Percentiles rank a stretch among this genome's conserved stretches.
phyloP scores from a whole-genome alignment of 2,329 filamentous ascomycete genomes.

The Clarireedia homoeocarpa region DNA sequence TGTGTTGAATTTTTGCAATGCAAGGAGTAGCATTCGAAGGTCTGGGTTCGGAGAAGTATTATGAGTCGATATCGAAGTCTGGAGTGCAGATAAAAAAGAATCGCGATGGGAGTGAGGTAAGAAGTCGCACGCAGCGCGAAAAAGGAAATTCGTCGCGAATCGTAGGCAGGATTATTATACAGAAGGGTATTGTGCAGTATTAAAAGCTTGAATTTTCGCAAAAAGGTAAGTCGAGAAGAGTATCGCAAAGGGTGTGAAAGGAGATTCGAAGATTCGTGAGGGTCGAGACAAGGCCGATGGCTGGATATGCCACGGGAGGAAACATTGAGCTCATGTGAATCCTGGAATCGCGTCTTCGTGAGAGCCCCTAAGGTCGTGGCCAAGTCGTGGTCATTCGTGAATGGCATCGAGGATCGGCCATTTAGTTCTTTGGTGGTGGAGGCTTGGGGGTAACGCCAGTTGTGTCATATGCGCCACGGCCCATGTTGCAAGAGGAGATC shows the following conservation, averaged over 20 bases:
- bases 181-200: slow-evolving; percentile 6
- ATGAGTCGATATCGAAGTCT: slow-evolving; percentile 1
- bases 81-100: slow-evolving; percentile 8
- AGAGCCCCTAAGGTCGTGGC: slow-evolving; percentile 3
- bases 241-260: not conserved
- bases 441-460: slow-evolving; percentile 41
- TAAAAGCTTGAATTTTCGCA: slow-evolving; percentile 9
- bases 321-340: not conserved
- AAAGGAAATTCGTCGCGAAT: slow-evolving; percentile 11
- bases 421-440: slow-evolving; percentile 27
- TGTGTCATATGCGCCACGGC: slow-evolving; percentile 44
- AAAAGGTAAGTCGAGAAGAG: not conserved
- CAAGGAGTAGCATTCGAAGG: slow-evolving; percentile 4
- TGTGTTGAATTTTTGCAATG: slow-evolving; percentile 4
- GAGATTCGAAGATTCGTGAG: slow-evolving; percentile 5
- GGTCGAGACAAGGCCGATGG: slow-evolving; percentile 2
- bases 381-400: slow-evolving; percentile 9
- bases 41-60: not conserved
- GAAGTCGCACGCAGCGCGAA: slow-evolving; percentile 10
- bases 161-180: slow-evolving; percentile 11
- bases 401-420: slow-evolving; percentile 1
- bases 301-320: slow-evolving; percentile 1
- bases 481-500: slow-evolving; percentile 36
- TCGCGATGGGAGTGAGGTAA: slow-evolving; percentile 1
- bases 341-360: slow-evolving; percentile 2